Evolutionary conservation across 257 asterid species (phyloP).

Genomic region (Nicotiana benthamiana): DNA sequence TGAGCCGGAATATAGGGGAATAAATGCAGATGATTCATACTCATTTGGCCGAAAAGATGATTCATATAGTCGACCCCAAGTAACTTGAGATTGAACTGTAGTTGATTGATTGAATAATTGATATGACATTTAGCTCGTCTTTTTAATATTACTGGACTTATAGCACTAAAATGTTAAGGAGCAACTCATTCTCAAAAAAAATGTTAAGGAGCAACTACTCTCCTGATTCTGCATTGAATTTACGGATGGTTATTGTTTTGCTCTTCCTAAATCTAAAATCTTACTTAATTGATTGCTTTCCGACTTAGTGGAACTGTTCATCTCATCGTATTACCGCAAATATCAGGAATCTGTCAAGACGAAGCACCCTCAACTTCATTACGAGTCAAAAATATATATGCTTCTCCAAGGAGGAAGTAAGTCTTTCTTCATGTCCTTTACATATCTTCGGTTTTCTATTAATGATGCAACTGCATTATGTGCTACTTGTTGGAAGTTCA

Average conservation of each 20-base stretch:
- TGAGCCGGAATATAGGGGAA: neutral
- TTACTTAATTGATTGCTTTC: neutral
- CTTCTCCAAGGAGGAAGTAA: constrained; percentile 95
- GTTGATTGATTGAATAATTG: neutral
- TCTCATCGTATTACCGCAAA: constrained; percentile 9
- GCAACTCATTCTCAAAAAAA: too few species aligned
- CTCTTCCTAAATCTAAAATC: neutral
- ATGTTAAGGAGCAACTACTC: neutral
- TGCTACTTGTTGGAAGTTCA: neutral
- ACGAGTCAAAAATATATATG: constrained; percentile 82
- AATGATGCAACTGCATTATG: neutral
- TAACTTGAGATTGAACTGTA: neutral
- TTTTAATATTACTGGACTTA: neutral
- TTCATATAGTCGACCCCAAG: neutral
- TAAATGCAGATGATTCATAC: neutral
- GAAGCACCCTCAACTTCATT: constrained; percentile 82
- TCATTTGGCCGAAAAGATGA: neutral
- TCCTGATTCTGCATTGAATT: neutral
- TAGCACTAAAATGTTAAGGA: neutral
- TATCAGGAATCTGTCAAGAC: constrained; percentile 80
- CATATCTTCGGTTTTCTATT: neutral
- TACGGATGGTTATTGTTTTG: neutral
- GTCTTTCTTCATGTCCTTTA: constrained; percentile 16
- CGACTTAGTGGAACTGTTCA: neutral
- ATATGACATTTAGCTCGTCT: neutral